Base-by-base conservation (phyloP, 192 early-diverging fungal genomes). In the Rhizophlyctis rosea region DNA sequence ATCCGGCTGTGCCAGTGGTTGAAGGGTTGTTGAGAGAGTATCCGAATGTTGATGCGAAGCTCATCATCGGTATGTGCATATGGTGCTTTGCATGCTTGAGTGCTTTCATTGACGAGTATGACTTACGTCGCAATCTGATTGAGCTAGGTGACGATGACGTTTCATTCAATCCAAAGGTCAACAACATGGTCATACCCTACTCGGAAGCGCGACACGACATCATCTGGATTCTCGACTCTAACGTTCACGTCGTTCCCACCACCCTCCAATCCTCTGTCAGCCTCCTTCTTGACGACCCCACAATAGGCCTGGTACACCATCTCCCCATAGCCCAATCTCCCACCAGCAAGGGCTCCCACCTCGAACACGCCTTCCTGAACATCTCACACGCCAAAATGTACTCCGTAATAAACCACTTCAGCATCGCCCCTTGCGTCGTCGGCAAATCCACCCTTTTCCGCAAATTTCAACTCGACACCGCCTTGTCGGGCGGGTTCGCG, bases 361-460 rank as follows among this genome's bases (percentile, higher is more conserved):
- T 99, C 4, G 96, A 99, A 60, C 79, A 82, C 59, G 82, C 90
- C 7, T 98, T 92, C 76, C 70, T 99, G 54, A 84, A 88, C 66
- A 90, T 92, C 23, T 86, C 87, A 32, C 96, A 99, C 68, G 94
- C 94, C 32, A 91, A 92, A 61, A 92, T 96, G 88, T 99, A 99
- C 66, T 77, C 91, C 44, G 88, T 90, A 34, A 91, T 99, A 74
- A 99, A 99, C 73, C 81, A 83, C 52, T 69, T 92, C 11, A 88
- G 81, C 13, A 69, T 93, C 5, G 91, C 89, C 36, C 89, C 87
- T 52, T 97, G 94, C 71, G 74, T 99, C 32, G 88, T 95, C 72
- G 96, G 96, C 28, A 99, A 99, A 66, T 93, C 90, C 36, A 95
- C 92, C 57, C 64, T 97, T 55, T 99, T 93, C 74, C 85, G 93